Evolutionary conservation across 345 rosid species (phyloP).

Genomic region (Citrus inodora): DNA sequence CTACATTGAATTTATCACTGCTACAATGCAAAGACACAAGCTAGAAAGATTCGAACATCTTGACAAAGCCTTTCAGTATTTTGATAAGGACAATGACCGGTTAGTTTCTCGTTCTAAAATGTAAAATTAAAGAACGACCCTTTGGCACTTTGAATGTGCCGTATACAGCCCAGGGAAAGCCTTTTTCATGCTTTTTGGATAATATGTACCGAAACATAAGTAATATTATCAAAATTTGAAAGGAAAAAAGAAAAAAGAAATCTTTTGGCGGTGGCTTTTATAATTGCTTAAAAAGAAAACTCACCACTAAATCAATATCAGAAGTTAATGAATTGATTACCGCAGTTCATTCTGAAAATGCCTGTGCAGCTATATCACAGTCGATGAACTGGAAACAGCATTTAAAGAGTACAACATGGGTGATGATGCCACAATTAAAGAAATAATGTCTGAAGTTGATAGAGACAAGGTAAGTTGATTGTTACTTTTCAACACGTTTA

Average conservation of each 20-base stretch:
- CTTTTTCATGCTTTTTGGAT: neutral
- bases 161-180: neutral
- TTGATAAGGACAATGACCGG: slow-evolving; percentile 86
- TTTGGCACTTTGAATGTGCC: neutral
- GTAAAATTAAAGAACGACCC: fast-evolving
- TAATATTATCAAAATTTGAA: too few species aligned
- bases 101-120: slow-evolving; percentile 22
- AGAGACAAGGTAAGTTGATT: slow-evolving; percentile 61
- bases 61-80: slow-evolving; percentile 75
- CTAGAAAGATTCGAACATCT: slow-evolving; percentile 73
- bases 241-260: too few species aligned
- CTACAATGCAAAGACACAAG: slow-evolving; percentile 83
- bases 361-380: slow-evolving; percentile 62
- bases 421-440: slow-evolving; percentile 65
- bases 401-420: slow-evolving; percentile 83
- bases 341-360: neutral
- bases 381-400: slow-evolving; percentile 71
- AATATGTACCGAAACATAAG: too few species aligned
- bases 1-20: slow-evolving; percentile 79
- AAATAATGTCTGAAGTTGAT: slow-evolving; percentile 87
- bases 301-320: neutral
- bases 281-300: too few species aligned
- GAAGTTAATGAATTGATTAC: neutral
- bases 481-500: neutral
- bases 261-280: too few species aligned